phyloP scores from a whole-genome alignment of 2,329 filamentous ascomycete genomes.

The Monosporascus sp. region DNA sequence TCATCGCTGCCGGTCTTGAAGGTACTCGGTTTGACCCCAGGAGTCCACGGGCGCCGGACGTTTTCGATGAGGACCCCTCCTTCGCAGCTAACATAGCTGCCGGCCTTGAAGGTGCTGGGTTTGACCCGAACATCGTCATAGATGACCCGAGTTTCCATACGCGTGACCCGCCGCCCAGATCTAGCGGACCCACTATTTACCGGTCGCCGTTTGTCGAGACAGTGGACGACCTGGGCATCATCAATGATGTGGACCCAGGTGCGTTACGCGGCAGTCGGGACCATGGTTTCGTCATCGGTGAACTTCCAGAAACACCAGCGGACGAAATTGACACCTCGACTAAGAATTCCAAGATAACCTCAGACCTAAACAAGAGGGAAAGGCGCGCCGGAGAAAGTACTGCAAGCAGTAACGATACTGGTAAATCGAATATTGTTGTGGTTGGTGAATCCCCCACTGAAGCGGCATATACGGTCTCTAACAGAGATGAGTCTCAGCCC shows the following conservation, averaged over 20 bases:
- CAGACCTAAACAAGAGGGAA: slow-evolving; percentile 25
- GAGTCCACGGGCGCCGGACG: slow-evolving; percentile 52
- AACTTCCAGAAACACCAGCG: slow-evolving; percentile 37
- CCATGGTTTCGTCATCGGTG: slow-evolving; percentile 41
- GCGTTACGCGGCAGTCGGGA: slow-evolving; percentile 19
- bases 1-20: slow-evolving; percentile 61
- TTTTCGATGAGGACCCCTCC: slow-evolving; percentile 60
- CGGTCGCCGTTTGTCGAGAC: slow-evolving; percentile 44
- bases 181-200: slow-evolving; percentile 46
- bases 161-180: slow-evolving; percentile 58
- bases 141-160: slow-evolving; percentile 58
- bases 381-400: slow-evolving; percentile 35
- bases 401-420: slow-evolving; percentile 17
- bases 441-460: slow-evolving; percentile 10
- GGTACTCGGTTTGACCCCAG: slow-evolving; percentile 37
- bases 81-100: slow-evolving; percentile 64
- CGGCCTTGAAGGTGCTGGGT: slow-evolving; percentile 59
- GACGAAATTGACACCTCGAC: slow-evolving; percentile 24
- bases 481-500: slow-evolving; percentile 23
- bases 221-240: slow-evolving; percentile 34
- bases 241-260: slow-evolving; percentile 23
- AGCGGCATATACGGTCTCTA: slow-evolving; percentile 16
- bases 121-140: slow-evolving; percentile 65
- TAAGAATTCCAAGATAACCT: slow-evolving; percentile 17
- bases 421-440: slow-evolving; percentile 17